These are phyloP conservation scores for Cocos nucifera DNA, from an alignment of 176 grass and related monocot species.

Conservation along the genomic window DNA sequence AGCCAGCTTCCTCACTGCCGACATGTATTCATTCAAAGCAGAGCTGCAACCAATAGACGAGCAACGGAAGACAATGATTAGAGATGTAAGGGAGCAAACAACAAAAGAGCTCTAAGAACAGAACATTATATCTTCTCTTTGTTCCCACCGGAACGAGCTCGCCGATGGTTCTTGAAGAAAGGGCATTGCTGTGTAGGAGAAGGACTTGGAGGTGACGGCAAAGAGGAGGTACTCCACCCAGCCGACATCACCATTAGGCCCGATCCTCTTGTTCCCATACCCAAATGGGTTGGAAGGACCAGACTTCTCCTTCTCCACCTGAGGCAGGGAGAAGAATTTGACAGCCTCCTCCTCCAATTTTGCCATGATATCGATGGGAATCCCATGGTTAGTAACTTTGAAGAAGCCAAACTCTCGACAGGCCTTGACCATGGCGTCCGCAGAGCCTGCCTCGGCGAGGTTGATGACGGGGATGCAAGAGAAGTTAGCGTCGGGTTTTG, in stretches of 20 bases:
- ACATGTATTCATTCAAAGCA: constrained; percentile 56
- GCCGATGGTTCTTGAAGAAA: neutral
- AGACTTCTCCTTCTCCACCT: constrained; percentile 46
- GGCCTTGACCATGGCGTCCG: constrained; percentile 29
- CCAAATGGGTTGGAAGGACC: constrained; percentile 40
- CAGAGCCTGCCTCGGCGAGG: constrained; percentile 19
- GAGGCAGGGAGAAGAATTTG: constrained; percentile 47
- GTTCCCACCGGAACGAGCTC: neutral
- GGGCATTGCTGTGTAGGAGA: neutral
- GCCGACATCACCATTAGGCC: constrained; percentile 59
- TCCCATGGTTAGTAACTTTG: constrained; percentile 46
- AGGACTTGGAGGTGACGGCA: neutral
- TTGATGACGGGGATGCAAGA: constrained; percentile 37
- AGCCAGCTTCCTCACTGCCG: constrained; percentile 42
- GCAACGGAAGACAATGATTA: no score
- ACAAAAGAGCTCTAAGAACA: no score
- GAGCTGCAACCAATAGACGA: constrained; percentile 20
- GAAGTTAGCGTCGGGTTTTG: constrained; percentile 7
- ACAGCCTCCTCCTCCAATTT: constrained; percentile 42
- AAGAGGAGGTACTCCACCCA: constrained; percentile 93
- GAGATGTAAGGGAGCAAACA: no score
- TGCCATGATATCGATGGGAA: constrained; percentile 18
- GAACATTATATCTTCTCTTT: neutral
- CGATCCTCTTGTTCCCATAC: constrained; percentile 62
- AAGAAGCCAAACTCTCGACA: constrained; percentile 61